Conservation (phyloP, 2,329 filamentous ascomycete genomes). For the Sphaerulina populicola region DNA sequence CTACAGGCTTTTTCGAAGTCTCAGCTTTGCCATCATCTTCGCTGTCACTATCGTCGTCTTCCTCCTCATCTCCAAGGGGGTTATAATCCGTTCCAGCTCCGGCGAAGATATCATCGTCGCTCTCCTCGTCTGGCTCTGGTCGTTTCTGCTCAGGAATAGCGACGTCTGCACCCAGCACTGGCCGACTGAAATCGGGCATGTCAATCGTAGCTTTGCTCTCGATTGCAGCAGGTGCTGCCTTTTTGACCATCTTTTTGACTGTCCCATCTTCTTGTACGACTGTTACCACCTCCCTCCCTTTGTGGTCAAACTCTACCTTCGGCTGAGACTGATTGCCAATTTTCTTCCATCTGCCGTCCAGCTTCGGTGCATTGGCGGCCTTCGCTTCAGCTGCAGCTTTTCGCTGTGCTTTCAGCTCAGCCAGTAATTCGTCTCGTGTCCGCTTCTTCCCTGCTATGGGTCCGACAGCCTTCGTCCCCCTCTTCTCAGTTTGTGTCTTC, state of each 20-base stretch:
- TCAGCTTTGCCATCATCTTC: constrained; percentile 32
- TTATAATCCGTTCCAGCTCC: constrained; percentile 54
- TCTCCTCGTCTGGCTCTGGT: constrained; percentile 24
- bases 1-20: constrained; percentile 1
- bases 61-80: constrained; percentile 47
- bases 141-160: constrained; percentile 19
- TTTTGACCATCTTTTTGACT: constrained; percentile 53
- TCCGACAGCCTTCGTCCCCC: constrained; percentile 40
- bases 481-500: constrained; percentile 49
- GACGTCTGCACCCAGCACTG: constrained; percentile 30
- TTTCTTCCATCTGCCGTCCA: constrained; percentile 32
- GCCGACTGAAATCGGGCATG: constrained; percentile 25
- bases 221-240: constrained; percentile 36
- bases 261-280: constrained; percentile 53
- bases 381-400: constrained; percentile 39
- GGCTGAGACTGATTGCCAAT: constrained; percentile 45
- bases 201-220: constrained; percentile 21
- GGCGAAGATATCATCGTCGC: constrained; percentile 54
- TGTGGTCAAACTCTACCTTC: constrained; percentile 49
- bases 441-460: constrained; percentile 43
- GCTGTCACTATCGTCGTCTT: constrained; percentile 36
- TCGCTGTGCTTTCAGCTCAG: constrained; percentile 50
- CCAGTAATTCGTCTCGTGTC: constrained; percentile 52
- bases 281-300: constrained; percentile 50
- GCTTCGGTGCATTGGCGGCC: constrained; percentile 39